phyloP scores from a whole-genome alignment of 2,329 filamentous ascomycete species.

The Nannizzia gypsea region DNA sequence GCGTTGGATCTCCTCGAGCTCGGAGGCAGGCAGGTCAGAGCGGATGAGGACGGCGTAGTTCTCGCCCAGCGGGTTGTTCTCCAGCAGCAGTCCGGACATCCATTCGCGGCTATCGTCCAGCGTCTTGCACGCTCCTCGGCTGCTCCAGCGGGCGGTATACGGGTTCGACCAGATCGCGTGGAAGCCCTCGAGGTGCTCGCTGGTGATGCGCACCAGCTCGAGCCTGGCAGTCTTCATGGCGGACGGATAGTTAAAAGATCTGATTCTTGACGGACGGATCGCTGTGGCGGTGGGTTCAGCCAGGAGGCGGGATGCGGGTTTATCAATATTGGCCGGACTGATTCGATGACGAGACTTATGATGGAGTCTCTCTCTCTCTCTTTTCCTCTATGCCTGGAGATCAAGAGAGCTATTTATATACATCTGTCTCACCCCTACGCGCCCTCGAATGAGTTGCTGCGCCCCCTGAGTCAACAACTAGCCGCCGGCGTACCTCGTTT shows the following conservation, averaged over 20 bases:
- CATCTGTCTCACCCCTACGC: too few species aligned
- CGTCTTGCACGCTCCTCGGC: not conserved
- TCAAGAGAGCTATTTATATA: too few species aligned
- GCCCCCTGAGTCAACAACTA: too few species aligned
- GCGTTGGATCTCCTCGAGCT: not conserved
- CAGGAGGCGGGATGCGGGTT: too few species aligned
- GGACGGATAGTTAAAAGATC: not conserved
- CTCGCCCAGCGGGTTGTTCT: not conserved
- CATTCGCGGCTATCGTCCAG: not conserved
- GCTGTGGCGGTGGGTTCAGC: not conserved
- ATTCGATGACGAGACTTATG: too few species aligned
- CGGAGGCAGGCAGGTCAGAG: not conserved
- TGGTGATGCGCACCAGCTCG: not conserved
- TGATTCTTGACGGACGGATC: not conserved
- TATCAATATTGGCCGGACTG: too few species aligned
- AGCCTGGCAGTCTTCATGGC: constrained; percentile 1
- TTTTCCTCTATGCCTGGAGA: too few species aligned
- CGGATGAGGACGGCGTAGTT: not conserved
- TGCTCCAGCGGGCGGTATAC: not conserved
- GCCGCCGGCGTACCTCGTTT: not conserved
- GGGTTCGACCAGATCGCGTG: constrained; percentile 2
- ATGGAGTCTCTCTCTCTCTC: too few species aligned
- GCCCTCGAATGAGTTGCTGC: too few species aligned
- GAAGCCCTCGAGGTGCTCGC: not conserved
- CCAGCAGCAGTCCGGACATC: not conserved